Percentiles rank a stretch among this genome's conserved stretches.
phyloP scores from a whole-genome alignment of 306 rosid genomes.

The Prunus armeniaca region DNA sequence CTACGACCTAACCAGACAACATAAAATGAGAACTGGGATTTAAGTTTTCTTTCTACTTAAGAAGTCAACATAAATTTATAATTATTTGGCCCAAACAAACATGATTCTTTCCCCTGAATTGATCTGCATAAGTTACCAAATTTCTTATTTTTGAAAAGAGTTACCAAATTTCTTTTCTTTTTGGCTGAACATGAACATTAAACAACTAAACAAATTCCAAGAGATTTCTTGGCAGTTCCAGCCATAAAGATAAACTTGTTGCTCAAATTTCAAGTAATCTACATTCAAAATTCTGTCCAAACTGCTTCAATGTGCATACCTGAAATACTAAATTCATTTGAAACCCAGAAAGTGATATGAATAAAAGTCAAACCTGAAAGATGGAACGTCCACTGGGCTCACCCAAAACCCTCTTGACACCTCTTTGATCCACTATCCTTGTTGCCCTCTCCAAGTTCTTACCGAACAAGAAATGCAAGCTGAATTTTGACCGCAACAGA shows the following conservation, averaged over 20 bases:
- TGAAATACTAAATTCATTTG: not conserved
- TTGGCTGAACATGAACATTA: not conserved
- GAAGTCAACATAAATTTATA: not conserved
- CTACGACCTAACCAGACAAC: constrained; percentile 50
- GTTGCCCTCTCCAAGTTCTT: constrained; percentile 91
- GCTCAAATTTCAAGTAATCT: not conserved
- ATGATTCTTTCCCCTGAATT: not conserved
- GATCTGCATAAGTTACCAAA: not conserved
- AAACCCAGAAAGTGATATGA: constrained; percentile 2
- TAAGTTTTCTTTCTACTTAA: not conserved
- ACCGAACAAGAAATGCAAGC: constrained; percentile 85
- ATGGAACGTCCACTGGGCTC: constrained; percentile 70
- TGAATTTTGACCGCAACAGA: constrained; percentile 24
- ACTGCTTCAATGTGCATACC: not conserved
- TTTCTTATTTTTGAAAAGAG: not conserved
- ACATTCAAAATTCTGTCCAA: not conserved
- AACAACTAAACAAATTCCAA: not conserved
- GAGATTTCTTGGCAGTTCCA: not conserved
- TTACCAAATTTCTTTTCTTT: not conserved
- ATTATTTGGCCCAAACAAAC: not conserved
- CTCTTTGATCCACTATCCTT: constrained; percentile 80
- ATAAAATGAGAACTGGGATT: not conserved
- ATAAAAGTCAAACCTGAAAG: constrained; percentile 55
- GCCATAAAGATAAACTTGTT: not conserved
- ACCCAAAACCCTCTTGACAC: constrained; percentile 70